Base-by-base conservation (phyloP, 139 green algal genomes). In the Auxenochlorella pyrenoidosa region DNA sequence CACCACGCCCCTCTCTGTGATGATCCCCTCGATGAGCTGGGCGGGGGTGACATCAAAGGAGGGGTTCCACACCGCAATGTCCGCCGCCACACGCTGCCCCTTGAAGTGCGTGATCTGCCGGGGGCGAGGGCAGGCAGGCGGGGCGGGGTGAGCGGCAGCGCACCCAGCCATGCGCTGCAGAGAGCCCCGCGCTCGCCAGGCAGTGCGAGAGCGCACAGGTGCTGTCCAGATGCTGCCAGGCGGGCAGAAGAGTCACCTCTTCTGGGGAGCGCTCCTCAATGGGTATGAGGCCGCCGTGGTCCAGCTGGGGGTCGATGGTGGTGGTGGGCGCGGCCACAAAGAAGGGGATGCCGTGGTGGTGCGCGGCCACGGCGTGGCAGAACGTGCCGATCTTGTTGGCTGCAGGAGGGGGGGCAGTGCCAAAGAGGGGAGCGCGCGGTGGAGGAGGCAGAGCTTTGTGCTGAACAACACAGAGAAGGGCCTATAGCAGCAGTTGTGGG, bases 371-470 rank as follows among this genome's bases (percentile, higher is more conserved):
- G 12, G 95, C 95, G n/a, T 97, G 90, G 51, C 82, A 90, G 82
- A 93, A 96, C 2, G 96, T 99, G 66, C 96, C 97, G 63, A 99
- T 98, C 93, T 99, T 98, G 92, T 98, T 98, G 78, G 95, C 95
- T 85, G 80, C n/a, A 12, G 8, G 26, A n/a, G n/a, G n/a, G 19
- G 51, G 47, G 6, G 40, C 8, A 15, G 10, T 34, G 71, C 44
- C 44, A 18, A 72, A 10, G 8, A 36, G 38, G 38, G 43, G 18
- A 41, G 43, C 4, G 75, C 21, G 5, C 5, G 22, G 16, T 3
- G 36, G 10, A 30, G 3, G 21, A 40, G 16, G 73, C 3, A 5
- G n/a, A n/a, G n/a, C n/a, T n/a, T n/a, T n/a, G n/a, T n/a, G n/a
- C n/a, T n/a, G n/a, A n/a, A n/a, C n/a, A n/a, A n/a, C n/a, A n/a